These are phyloP conservation scores for Spergularia marina DNA, from an alignment of 148 eudicot genomes.

Conservation along the genomic window DNA sequence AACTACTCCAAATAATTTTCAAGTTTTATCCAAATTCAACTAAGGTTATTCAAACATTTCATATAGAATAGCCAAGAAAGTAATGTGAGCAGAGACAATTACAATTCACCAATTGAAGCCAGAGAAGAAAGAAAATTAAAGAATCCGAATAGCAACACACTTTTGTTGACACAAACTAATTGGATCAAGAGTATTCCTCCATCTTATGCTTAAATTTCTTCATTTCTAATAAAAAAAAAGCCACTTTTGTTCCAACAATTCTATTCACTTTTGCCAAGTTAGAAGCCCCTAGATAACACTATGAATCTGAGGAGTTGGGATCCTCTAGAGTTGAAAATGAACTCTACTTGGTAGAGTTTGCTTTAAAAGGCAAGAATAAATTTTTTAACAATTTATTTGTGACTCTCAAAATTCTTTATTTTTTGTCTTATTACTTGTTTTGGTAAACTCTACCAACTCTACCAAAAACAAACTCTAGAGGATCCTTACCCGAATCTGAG, in stretches of 20 bases:
- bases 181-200: not conserved
- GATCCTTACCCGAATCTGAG: no score
- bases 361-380: no score
- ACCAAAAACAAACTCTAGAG: no score
- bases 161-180: not conserved
- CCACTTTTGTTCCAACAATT: not conserved
- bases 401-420: no score
- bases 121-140: not conserved
- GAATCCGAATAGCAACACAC: not conserved
- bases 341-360: no score
- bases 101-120: slow-evolving; percentile 11
- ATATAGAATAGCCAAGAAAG: slow-evolving; percentile 15
- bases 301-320: no score
- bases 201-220: not conserved
- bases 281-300: not conserved
- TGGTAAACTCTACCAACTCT: no score
- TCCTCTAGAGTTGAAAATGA: no score
- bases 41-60: slow-evolving; percentile 25
- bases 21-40: slow-evolving; percentile 20
- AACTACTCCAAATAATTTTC: not conserved
- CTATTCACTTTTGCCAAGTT: not conserved
- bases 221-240: not conserved
- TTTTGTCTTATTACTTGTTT: no score
- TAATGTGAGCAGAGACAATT: slow-evolving; percentile 9
- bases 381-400: no score